Percentiles rank a stretch among this genome's conserved stretches.
Evolutionary conservation across 2,329 filamentous ascomycete species (phyloP).

Genomic region (Colletotrichum sp.): DNA sequence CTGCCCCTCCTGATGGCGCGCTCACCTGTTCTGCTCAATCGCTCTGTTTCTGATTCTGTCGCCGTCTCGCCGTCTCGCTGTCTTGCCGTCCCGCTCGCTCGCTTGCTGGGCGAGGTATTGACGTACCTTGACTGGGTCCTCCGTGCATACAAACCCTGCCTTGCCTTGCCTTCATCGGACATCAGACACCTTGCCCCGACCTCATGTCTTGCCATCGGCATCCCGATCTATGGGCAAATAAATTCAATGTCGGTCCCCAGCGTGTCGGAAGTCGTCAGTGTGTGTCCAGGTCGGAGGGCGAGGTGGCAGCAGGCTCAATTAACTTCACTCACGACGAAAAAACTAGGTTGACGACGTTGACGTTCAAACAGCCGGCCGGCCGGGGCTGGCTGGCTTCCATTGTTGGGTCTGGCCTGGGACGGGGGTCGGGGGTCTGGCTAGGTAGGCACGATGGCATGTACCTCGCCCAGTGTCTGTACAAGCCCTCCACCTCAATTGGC

Average conservation of each 20-base stretch:
- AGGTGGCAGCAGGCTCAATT: neutral
- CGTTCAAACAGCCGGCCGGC: conserved; percentile 18
- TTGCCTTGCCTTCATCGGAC: conserved; percentile 8
- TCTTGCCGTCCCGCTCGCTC: conserved; percentile 4
- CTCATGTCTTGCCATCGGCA: neutral
- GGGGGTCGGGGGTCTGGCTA: neutral
- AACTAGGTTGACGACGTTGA: conserved; percentile 14
- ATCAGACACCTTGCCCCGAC: conserved; percentile 6
- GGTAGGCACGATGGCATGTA: neutral
- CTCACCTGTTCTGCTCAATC: neutral
- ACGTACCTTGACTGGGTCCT: conserved; percentile 8
- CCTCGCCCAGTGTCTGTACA: neutral
- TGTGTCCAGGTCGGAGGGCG: neutral
- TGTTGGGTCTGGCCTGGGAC: neutral
- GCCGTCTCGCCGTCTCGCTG: neutral
- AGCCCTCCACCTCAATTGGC: neutral
- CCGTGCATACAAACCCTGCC: conserved; percentile 7
- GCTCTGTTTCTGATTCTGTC: neutral
- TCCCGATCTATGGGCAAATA: neutral
- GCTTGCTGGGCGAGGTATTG: neutral
- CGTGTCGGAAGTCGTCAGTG: neutral
- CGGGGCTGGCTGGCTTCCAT: conserved; percentile 15
- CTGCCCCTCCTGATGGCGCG: neutral
- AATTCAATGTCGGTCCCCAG: neutral
- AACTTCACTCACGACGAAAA: conserved; percentile 1